These are phyloP conservation scores for Elaeagnus macrophylla DNA, from an alignment of 306 rosid species.

Conservation along the genomic window DNA sequence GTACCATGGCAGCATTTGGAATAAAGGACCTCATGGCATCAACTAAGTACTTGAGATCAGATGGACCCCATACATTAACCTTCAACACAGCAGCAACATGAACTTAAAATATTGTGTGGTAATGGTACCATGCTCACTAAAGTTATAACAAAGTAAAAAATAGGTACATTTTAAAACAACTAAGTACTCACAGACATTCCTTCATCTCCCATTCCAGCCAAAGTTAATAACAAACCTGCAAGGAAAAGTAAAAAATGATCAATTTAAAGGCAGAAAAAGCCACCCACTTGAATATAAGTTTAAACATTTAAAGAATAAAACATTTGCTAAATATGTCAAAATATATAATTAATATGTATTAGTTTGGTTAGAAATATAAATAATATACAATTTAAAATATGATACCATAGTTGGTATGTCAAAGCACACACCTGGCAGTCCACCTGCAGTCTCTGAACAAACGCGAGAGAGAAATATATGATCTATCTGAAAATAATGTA, in stretches of 20 bases:
- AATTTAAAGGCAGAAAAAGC: constrained; percentile 15
- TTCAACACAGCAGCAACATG: constrained; percentile 25
- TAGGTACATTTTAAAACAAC: neutral
- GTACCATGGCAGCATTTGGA: constrained; percentile 91
- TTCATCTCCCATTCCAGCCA: constrained; percentile 90
- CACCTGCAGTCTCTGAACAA: constrained; percentile 91
- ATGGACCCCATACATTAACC: constrained; percentile 88
- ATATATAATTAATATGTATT: neutral
- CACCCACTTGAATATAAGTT: constrained; percentile 1
- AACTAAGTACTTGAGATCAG: constrained; percentile 73
- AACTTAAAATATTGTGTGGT: constrained; percentile 6
- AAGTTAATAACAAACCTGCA: constrained; percentile 79
- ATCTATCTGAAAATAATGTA: constrained; percentile 54
- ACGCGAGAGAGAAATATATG: constrained; percentile 91
- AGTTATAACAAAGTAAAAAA: neutral
- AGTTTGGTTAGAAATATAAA: neutral
- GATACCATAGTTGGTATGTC: constrained; percentile 3
- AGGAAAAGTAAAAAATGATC: constrained; percentile 18
- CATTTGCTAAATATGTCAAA: neutral
- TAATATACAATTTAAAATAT: constrained; percentile 8
- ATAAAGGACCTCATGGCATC: constrained; percentile 83
- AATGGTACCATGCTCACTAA: neutral
- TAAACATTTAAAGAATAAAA: constrained; percentile 7
- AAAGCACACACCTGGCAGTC: constrained; percentile 72
- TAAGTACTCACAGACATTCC: constrained; percentile 72